Evolutionary conservation across 345 rosid genomes (phyloP).

Genomic region (Moricandia moricandioides): DNA sequence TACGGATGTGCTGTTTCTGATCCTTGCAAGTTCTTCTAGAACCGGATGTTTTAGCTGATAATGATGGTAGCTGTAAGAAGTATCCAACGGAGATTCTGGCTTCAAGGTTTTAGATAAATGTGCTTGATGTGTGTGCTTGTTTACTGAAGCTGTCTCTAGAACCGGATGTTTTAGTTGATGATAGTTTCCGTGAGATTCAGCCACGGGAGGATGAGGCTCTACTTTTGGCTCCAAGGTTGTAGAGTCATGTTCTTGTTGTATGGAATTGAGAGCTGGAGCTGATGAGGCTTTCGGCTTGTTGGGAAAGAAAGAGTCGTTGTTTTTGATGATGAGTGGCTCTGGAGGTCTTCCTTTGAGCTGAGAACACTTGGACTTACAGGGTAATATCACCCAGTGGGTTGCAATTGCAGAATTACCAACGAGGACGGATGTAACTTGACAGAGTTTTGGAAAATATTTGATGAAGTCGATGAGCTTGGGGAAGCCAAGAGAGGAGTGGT

Average conservation of each 20-base stretch:
- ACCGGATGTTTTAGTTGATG: constrained; percentile 44
- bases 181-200: not conserved
- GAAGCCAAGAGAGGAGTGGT: constrained; percentile 75
- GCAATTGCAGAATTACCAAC: constrained; percentile 42
- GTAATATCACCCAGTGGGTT: constrained; percentile 69
- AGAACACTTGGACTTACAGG: constrained; percentile 32
- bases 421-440: constrained; percentile 43
- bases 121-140: not conserved
- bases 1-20: constrained; percentile 44
- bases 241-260: constrained; percentile 7
- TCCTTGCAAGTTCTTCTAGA: constrained; percentile 49
- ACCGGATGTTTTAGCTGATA: constrained; percentile 45
- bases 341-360: constrained; percentile 26
- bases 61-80: not conserved
- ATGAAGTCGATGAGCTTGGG: constrained; percentile 73
- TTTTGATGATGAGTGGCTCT: constrained; percentile 27
- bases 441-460: constrained; percentile 55
- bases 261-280: not conserved
- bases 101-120: constrained; percentile 10
- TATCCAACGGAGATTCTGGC: constrained; percentile 4
- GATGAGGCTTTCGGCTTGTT: constrained; percentile 17
- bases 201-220: constrained; percentile 5
- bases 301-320: not conserved
- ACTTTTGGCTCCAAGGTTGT: constrained; percentile 12
- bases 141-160: constrained; percentile 36